These are phyloP conservation scores for Cutaneotrichosporon dermatis DNA, from an alignment of 1,284 basidiomycete species.

Conservation along the genomic window DNA sequence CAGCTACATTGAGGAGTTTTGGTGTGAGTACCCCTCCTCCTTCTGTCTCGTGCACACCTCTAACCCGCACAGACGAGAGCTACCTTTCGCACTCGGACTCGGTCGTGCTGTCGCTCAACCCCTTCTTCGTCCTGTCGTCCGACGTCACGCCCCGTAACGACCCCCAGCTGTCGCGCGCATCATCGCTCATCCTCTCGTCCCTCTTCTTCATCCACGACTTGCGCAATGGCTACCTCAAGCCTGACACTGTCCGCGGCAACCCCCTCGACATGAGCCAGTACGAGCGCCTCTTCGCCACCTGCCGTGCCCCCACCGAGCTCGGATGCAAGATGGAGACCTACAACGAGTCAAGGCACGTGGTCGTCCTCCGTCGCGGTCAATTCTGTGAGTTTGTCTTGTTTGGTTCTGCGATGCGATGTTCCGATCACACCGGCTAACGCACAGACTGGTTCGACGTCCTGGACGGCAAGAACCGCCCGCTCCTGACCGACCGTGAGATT, in stretches of 20 bases:
- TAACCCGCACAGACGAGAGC: slow-evolving; percentile 63
- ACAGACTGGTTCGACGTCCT: slow-evolving; percentile 91
- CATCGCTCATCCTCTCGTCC: slow-evolving; percentile 81
- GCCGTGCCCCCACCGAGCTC: slow-evolving; percentile 83
- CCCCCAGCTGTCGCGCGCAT: slow-evolving; percentile 83
- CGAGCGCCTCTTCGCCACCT: slow-evolving; percentile 78
- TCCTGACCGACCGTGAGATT: slow-evolving; percentile 85
- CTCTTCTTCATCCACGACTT: slow-evolving; percentile 83
- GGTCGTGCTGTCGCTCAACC: slow-evolving; percentile 72
- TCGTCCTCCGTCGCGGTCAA: slow-evolving; percentile 84
- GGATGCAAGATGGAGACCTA: slow-evolving; percentile 85
- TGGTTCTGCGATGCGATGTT: too few relatives aligned
- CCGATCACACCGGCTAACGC: background rate
- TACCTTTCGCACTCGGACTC: slow-evolving; percentile 89
- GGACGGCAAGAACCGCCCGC: slow-evolving; percentile 72
- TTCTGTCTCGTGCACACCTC: background rate
- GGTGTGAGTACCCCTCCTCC: slow-evolving; percentile 56
- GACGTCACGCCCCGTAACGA: slow-evolving; percentile 87
- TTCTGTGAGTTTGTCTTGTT: slow-evolving; percentile 63
- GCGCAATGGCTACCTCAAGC: slow-evolving; percentile 72
- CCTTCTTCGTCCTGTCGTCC: slow-evolving; percentile 98
- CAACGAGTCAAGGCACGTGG: slow-evolving; percentile 72
- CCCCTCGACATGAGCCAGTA: slow-evolving; percentile 96
- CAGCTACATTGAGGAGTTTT: slow-evolving; percentile 96
- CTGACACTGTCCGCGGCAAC: slow-evolving; percentile 71